Conservation (phyloP, 345 rosid species). For the Gossypium ekmanianum region DNA sequence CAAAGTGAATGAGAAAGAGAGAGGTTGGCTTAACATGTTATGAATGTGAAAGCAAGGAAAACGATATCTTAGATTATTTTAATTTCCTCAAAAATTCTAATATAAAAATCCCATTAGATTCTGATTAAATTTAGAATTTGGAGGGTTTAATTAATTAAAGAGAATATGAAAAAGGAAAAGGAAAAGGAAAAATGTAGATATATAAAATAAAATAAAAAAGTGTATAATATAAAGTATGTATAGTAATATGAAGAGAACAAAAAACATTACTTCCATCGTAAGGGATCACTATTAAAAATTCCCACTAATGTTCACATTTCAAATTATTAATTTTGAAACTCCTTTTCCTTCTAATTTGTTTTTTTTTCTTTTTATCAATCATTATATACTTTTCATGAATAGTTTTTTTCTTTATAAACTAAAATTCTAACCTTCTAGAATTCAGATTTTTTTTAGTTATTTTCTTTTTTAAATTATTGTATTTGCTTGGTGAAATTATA, state of each 20-base stretch:
- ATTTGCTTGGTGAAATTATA: background rate
- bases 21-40: slow-evolving; percentile 14
- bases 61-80: background rate
- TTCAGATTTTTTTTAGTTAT: background rate
- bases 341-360: background rate
- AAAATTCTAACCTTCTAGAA: background rate
- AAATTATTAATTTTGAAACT: background rate
- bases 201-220: background rate
- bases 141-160: background rate
- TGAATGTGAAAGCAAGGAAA: slow-evolving; percentile 44
- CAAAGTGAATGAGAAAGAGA: slow-evolving; percentile 47
- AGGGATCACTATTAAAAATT: slow-evolving; percentile 1
- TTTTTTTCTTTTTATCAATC: background rate
- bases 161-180: background rate
- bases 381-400: background rate
- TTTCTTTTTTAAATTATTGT: background rate
- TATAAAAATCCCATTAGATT: too few relatives aligned
- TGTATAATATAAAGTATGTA: background rate
- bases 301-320: slow-evolving; percentile 5
- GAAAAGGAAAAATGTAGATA: background rate
- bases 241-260: slow-evolving; percentile 15
- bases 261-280: slow-evolving; percentile 1
- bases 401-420: background rate
- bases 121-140: too few relatives aligned
- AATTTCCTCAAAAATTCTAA: too few relatives aligned